These are phyloP conservation scores for Geotrichum bryndzae DNA, from an alignment of 1,139 yeast genomes.

Conservation along the genomic window DNA sequence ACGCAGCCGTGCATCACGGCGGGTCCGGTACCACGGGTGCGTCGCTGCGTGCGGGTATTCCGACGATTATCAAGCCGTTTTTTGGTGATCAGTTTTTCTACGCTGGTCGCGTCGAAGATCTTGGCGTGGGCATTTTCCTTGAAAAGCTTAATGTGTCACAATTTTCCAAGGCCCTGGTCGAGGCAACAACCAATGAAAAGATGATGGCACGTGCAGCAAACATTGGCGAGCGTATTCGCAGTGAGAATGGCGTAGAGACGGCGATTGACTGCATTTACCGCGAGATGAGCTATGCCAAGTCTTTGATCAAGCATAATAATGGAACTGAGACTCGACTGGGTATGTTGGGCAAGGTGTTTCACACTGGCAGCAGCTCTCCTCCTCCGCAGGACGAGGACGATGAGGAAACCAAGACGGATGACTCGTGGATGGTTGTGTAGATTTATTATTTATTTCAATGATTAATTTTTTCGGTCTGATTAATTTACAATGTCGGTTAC, in stretches of 20 bases:
- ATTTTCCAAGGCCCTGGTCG: slow-evolving; percentile 59
- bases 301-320: slow-evolving; percentile 21
- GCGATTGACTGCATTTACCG: slow-evolving; percentile 75
- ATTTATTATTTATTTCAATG: not conserved
- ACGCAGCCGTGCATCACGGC: slow-evolving; percentile 96
- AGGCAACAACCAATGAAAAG: slow-evolving; percentile 60
- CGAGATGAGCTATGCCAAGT: slow-evolving; percentile 66
- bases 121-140: slow-evolving; percentile 78
- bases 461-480: not conserved
- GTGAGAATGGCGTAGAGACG: slow-evolving; percentile 69
- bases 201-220: slow-evolving; percentile 59
- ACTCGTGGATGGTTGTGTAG: slow-evolving; percentile 23
- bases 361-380: not conserved
- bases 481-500: not conserved
- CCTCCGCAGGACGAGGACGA: slow-evolving; percentile 9
- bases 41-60: slow-evolving; percentile 74
- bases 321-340: not conserved
- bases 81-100: slow-evolving; percentile 95
- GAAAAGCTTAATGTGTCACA: slow-evolving; percentile 60
- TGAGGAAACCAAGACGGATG: slow-evolving; percentile 20
- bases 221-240: slow-evolving; percentile 55
- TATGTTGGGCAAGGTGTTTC: not conserved
- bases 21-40: slow-evolving; percentile 98
- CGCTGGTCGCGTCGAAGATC: slow-evolving; percentile 78
- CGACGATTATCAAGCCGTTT: slow-evolving; percentile 87